These are phyloP conservation scores for Diaporthe australafricana DNA, from an alignment of 2,329 filamentous ascomycete genomes.

Conservation along the genomic window DNA sequence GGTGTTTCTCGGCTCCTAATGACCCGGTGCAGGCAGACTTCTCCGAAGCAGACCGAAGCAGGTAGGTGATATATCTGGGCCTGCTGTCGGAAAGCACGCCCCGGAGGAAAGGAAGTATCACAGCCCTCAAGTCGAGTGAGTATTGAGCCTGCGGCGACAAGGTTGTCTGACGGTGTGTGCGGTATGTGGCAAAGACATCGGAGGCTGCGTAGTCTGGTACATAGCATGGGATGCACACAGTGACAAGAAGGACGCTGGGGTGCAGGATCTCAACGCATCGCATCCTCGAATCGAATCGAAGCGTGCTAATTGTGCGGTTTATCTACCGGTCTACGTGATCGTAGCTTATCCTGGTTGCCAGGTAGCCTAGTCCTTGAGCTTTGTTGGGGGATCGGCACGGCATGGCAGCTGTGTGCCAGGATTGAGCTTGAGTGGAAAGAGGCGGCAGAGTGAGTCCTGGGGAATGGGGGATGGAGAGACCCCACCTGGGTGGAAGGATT, in stretches of 20 bases:
- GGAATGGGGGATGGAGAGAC: not conserved
- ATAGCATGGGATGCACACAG: not conserved
- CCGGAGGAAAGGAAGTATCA: no score
- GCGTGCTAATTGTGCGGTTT: no score
- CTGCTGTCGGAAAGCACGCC: not conserved
- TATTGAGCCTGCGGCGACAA: not conserved
- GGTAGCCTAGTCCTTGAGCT: not conserved
- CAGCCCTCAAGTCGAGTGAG: not conserved
- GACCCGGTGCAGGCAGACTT: not conserved
- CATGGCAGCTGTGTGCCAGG: slow-evolving; percentile 6
- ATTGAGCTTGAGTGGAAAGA: slow-evolving; percentile 9
- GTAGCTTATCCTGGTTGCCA: not conserved
- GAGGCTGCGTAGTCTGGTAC: not conserved
- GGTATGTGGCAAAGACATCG: not conserved
- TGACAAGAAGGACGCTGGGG: not conserved
- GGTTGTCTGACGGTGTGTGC: not conserved
- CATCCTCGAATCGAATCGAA: not conserved
- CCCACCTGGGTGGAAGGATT: not conserved
- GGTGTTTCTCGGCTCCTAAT: not conserved
- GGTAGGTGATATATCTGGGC: no score
- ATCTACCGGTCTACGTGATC: no score
- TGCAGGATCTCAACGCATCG: not conserved
- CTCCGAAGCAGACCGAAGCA: not conserved
- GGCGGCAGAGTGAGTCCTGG: not conserved
- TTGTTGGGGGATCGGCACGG: slow-evolving; percentile 12